Base-by-base conservation (phyloP, 345 rosid genomes). In the Hevea brasiliensis region DNA sequence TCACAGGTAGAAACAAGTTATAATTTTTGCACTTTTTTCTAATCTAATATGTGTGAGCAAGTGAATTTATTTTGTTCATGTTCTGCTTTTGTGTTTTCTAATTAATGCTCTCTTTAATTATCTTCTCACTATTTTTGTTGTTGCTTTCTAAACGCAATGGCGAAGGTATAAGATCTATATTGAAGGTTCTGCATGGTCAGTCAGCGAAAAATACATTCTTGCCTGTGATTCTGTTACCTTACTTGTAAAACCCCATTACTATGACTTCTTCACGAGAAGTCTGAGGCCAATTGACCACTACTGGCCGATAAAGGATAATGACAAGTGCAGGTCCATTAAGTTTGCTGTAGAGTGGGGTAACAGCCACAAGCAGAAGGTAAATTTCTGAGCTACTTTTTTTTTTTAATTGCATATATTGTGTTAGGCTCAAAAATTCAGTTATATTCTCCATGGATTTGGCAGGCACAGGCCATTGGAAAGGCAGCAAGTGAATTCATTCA, bases 1-100 rank as follows among this genome's bases (percentile, higher is more conserved):
- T 41, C 83, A 95, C 74, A 87, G 97, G 98, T 94, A 61, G 14
- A 48, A n/a, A n/a, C n/a, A n/a, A n/a, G n/a, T n/a, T n/a, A n/a
- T n/a, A n/a, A n/a, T n/a, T n/a, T n/a, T n/a, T n/a, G n/a, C n/a
- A n/a, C n/a, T n/a, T n/a, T n/a, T n/a, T n/a, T n/a, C n/a, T n/a
- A n/a, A n/a, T n/a, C n/a, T n/a, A n/a, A n/a, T n/a, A n/a, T n/a
- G n/a, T n/a, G n/a, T n/a, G n/a, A n/a, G n/a, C n/a, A n/a, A n/a
- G n/a, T n/a, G n/a, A n/a, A n/a, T n/a, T n/a, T n/a, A n/a, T n/a
- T n/a, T n/a, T n/a, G n/a, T n/a, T n/a, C n/a, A n/a, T n/a, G n/a
- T n/a, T n/a, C n/a, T n/a, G n/a, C n/a, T n/a, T n/a, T n/a, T n/a
- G n/a, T n/a, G n/a, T n/a, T n/a, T n/a, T n/a, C n/a, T n/a, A n/a